Evolutionary conservation across 1,284 basidiomycete species (phyloP), one percentile per base, ranked within the genome.

Genomic region (Naganishia sp.): DNA sequence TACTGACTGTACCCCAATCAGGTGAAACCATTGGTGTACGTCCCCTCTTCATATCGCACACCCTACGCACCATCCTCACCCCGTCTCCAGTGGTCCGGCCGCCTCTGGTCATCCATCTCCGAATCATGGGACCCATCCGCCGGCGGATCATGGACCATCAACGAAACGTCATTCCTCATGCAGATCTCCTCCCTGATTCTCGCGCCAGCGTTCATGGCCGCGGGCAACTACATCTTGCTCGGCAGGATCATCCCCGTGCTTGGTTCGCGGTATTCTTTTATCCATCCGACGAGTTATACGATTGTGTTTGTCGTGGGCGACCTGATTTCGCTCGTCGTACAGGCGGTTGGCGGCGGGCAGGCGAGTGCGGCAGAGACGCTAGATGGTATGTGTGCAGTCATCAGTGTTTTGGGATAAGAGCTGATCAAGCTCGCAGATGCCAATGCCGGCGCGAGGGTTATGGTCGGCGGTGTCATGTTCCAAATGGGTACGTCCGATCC

Each of bases 271-370:
- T 72, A 73, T 54, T 72, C 71, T 6, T 70, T 69, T 16, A 63
- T 77, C 52, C 72, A 72, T 28, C 67, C 71, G 5, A 68, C 70
- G 16, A 70, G 67, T 25, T 74, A 76, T 68, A 72, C 75, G 15
- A 63, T 74, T 59, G 25, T 73, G 18, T 79, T 80, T 63, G 67
- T 76, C 53, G 55, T 64, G 21, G 75, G 71, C 33, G 78, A 79
- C 65, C 21, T 79, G 28, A 54, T 75, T 43, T 75, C 74, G 18
- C 70, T 80, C 28, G 66, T 75, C 53, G 65, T 80, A 6, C 78
- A 80, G 65, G 78, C 70, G 21, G 60, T 70, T 11, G 79, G 79
- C 21, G 79, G 77, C 21, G 78, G 72, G 2, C 70, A 72, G n/a
- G 74, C 75, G 0, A 69, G 69, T 7, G 69, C 71, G 3, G 71